Base-by-base conservation (phyloP, 495 filamentous ascomycete genomes). In the Lasiosphaeria ovina region DNA sequence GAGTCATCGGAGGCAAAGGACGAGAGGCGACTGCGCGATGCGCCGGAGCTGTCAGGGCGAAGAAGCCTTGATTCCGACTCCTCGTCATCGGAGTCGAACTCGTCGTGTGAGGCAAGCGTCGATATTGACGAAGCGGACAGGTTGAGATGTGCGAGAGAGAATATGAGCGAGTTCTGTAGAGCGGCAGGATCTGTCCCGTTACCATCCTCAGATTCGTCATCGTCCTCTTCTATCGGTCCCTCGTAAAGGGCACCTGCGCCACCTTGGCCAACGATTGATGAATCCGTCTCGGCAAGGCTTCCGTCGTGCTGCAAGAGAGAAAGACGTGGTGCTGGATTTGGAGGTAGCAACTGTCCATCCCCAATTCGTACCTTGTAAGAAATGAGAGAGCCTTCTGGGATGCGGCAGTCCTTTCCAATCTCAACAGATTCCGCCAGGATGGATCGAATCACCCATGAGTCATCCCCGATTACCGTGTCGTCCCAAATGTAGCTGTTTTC, bases 401-500 rank as follows among this genome's bases (percentile, higher is more conserved):
- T 72, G 1, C 69, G 81, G 66, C 86, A 90, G 47, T 81, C 78
- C 64, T 85, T 88, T 5, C 93, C 91, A 17, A 99, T 71, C 0
- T 81, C 79, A 10, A 79, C 89, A 14, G 80, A 81, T 66, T 84
- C 82, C 5, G 90, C 94, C 57, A 98, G 76, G 35, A 99, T 86
- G 7, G 92, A 88, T 57, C 83, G 83, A 11, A 81, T 75, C 14
- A 97, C 74, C n/a, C 79, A 80, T 9, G 86, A 78, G 6, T 83
- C 85, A 69, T 97, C 90, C 0, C 82, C 86, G 64, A 99, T 85
- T 3, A 82, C 79, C 3, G 85, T 86, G 64, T 87, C 80, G 62
- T 97, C 91, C 94, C 95, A 99, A 63, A 99, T 87, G 67, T 94
- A 93, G 10, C 92, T 89, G 66, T 89, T 81, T 24, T 89, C 80